Evolutionary conservation across 2,329 filamentous ascomycete species (phyloP), one percentile per base, ranked within the genome.

Genomic region (Pleurostoma richardsiae): DNA sequence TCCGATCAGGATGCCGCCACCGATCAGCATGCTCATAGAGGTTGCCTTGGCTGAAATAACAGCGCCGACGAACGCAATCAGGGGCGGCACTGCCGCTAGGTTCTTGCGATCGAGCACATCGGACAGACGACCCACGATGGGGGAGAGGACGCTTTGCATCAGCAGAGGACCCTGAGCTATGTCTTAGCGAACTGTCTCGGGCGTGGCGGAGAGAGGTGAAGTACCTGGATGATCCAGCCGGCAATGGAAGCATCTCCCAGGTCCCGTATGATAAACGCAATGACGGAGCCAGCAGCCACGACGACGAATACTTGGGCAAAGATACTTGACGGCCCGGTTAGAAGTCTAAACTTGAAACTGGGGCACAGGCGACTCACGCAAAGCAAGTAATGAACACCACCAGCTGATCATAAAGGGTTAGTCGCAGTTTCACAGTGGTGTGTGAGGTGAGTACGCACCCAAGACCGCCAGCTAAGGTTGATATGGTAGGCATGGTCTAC

Each of bases 1-100:
- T 28, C 77, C 77, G 41, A 80, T 77, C n/a, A 80, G 61, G 4
- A 82, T 71, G 8, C 77, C 75, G n/a, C 77, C 77, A 6, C 72
- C 76, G 45, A 80, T 77, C 4, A 80, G 62, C 66, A 77, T 75
- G 43, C 65, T 68, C 77, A 80, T 81, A 3, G 69, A 74, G 0
- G 66, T 73, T 0, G 77, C 77, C 51, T 72, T 77, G 4, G 77
- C 77, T 5, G 74, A 80, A 2, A 80, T 62, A 10, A 79, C 66
- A 6, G 75, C 70, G 10, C 78, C 78, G 7, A 69, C 67, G 48
- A 77, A 77, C 3, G 77, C 76, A 28, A 81, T 69, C 1, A 79
- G 57, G 0, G 77, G 76, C 4, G 76, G 77, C 4, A 74, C 60
- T 1, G 74, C 62, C 0, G 76, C 75, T 11, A 82, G 64, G 42